phyloP scores from a whole-genome alignment of 2,329 filamentous ascomycete genomes.

The Fusarium anthophilum region DNA sequence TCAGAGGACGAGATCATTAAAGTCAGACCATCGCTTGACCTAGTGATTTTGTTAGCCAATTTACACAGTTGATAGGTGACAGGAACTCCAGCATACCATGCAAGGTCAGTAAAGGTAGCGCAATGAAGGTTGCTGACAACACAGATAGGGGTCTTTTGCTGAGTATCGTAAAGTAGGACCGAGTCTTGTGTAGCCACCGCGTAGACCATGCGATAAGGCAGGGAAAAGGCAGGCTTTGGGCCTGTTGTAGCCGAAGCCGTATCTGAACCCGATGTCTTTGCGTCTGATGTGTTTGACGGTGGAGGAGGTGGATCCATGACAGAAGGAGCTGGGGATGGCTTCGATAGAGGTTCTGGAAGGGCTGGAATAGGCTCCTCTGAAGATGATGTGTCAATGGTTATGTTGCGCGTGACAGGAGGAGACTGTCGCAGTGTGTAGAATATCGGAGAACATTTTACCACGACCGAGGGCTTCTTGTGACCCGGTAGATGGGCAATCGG shows the following conservation, averaged over 20 bases:
- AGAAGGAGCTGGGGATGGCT: conserved; percentile 64
- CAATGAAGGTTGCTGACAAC: conserved; percentile 97
- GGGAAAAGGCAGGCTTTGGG: conserved; percentile 77
- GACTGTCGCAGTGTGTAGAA: conserved; percentile 82
- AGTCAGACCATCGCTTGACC: conserved; percentile 61
- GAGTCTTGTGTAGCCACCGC: conserved; percentile 97
- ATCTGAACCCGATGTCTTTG: conserved; percentile 59
- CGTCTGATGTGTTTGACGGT: conserved; percentile 59
- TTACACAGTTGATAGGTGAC: neutral
- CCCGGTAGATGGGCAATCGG: conserved; percentile 94
- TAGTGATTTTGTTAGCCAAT: conserved; percentile 44
- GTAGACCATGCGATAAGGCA: conserved; percentile 95
- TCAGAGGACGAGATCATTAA: conserved; percentile 97
- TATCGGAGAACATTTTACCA: conserved; percentile 91
- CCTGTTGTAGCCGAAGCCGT: conserved; percentile 62
- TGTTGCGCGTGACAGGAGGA: conserved; percentile 78
- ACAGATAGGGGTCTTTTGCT: conserved; percentile 92
- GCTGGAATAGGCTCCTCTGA: conserved; percentile 83
- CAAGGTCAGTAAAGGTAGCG: conserved; percentile 94
- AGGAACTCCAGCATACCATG: conserved; percentile 72
- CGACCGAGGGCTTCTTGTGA: conserved; percentile 97
- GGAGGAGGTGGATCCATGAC: conserved; percentile 87
- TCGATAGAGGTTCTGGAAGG: conserved; percentile 82
- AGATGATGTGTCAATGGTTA: conserved; percentile 94
- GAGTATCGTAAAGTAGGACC: conserved; percentile 94